phyloP scores from a whole-genome alignment of 1,284 basidiomycete genomes.

The Fomitopsis betulina region DNA sequence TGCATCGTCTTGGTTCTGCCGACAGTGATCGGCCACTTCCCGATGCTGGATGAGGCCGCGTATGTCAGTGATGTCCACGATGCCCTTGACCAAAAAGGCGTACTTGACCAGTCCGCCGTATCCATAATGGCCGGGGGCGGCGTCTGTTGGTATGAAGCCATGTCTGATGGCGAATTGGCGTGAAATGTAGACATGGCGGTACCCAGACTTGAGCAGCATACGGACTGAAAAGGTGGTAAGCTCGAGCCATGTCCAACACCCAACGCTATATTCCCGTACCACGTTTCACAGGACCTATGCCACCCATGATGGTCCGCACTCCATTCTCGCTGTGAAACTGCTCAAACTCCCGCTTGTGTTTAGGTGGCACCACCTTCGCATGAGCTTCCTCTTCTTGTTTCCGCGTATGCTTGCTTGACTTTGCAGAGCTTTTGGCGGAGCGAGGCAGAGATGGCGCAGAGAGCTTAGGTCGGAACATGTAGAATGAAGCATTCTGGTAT shows the following conservation, averaged over 20 bases:
- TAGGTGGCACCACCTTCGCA: conserved; percentile 39
- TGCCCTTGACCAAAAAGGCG: conserved; percentile 9
- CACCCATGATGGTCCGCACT: conserved; percentile 88
- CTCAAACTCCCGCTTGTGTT: conserved; percentile 75
- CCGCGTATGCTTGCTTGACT: conserved; percentile 34
- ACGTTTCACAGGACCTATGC: conserved; percentile 85
- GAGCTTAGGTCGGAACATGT: conserved; percentile 48
- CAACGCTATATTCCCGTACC: conserved; percentile 23
- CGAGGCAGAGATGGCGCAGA: conserved; percentile 20
- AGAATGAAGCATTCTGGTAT: conserved; percentile 68
- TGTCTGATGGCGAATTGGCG: conserved; percentile 89
- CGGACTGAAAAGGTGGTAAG: conserved; percentile 53
- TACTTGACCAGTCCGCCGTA: conserved; percentile 78
- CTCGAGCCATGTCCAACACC: not conserved
- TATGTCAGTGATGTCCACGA: conserved; percentile 1
- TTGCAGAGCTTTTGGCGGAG: conserved; percentile 23
- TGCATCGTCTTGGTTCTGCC: conserved; percentile 39
- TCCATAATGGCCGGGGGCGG: conserved; percentile 79
- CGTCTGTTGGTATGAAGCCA: conserved; percentile 86
- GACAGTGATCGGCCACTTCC: conserved; percentile 72
- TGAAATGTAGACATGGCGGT: conserved; percentile 94
- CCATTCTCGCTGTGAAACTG: conserved; percentile 89
- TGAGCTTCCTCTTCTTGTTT: conserved; percentile 28
- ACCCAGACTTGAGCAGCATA: conserved; percentile 92
- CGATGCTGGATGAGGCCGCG: conserved; percentile 44